Evolutionary conservation across 257 asterid species (phyloP).

Genomic region (Solanum infundibuliforme): DNA sequence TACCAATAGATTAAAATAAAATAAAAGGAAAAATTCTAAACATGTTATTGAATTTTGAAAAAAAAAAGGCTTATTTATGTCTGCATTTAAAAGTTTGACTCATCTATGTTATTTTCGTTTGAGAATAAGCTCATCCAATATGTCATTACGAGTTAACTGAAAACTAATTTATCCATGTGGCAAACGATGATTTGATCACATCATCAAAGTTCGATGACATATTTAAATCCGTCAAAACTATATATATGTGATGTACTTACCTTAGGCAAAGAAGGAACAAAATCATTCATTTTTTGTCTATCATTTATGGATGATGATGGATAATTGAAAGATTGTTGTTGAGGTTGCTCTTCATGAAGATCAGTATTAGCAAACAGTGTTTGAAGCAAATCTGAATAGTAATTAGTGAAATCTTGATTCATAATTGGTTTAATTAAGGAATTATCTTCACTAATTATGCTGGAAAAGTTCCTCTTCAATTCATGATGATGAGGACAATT

Average conservation of each 20-base stretch:
- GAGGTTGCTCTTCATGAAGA: constrained; percentile 18
- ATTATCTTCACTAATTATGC: neutral
- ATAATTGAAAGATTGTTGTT: constrained; percentile 17
- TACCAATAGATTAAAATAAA: neutral
- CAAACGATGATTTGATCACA: neutral
- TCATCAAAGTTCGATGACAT: neutral
- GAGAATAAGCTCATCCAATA: too few relatives aligned
- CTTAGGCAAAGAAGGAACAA: constrained; percentile 17
- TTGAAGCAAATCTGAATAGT: constrained; percentile 38
- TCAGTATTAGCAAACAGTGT: constrained; percentile 25
- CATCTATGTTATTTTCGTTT: too few relatives aligned
- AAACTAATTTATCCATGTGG: too few relatives aligned
- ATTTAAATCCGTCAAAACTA: neutral
- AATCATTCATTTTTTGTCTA: constrained; percentile 13
- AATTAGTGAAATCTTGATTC: constrained; percentile 7
- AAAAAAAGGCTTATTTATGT: too few relatives aligned
- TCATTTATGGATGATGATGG: constrained; percentile 9
- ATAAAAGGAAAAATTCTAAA: too few relatives aligned
- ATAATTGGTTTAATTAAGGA: constrained; percentile 4
- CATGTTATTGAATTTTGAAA: too few relatives aligned
- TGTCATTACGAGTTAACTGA: neutral
- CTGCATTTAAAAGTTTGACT: too few relatives aligned
- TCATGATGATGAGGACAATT: constrained; percentile 24
- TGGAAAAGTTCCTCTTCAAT: constrained; percentile 12
- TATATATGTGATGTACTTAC: constrained; percentile 8